These are phyloP conservation scores for Hypoxylon sp. DNA, from an alignment of 2,329 filamentous ascomycete species.

Conservation along the genomic window DNA sequence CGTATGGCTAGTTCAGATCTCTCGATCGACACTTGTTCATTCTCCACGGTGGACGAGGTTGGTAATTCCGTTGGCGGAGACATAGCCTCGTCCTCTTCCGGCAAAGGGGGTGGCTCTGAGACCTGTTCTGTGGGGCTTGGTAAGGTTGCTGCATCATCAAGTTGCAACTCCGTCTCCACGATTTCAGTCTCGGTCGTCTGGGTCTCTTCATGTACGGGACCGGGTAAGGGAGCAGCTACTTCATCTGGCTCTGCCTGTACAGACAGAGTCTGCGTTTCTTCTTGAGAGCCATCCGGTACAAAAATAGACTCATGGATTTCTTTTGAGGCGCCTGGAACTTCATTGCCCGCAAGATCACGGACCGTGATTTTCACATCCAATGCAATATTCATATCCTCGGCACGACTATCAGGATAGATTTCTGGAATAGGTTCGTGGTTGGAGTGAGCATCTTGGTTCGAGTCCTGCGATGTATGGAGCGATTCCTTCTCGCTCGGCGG, in stretches of 20 bases:
- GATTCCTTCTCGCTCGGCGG: not conserved
- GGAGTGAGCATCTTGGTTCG: not conserved
- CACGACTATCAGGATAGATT: not conserved
- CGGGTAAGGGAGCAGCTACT: not conserved
- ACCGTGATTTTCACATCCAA: not conserved
- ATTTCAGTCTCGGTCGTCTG: not conserved
- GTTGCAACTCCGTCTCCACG: not conserved
- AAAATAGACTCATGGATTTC: slow-evolving; percentile 3
- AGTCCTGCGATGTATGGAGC: slow-evolving; percentile 1
- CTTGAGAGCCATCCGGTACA: slow-evolving; percentile 1
- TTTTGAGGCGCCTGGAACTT: not conserved
- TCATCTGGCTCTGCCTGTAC: slow-evolving; percentile 14
- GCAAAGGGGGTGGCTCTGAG: not conserved
- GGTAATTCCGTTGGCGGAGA: not conserved
- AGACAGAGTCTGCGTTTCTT: slow-evolving; percentile 1
- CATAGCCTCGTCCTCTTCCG: slow-evolving; percentile 1
- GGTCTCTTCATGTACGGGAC: not conserved
- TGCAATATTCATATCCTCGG: not conserved
- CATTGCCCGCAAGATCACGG: not conserved
- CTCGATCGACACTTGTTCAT: not conserved
- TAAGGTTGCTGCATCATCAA: not conserved
- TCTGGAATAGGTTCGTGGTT: not conserved
- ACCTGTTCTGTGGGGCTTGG: slow-evolving; percentile 4
- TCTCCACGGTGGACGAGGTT: not conserved
- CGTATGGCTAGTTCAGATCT: slow-evolving; percentile 23